Evolutionary conservation across 108 stramenopile species (phyloP), one percentile per base, ranked within the genome.

Genomic region (Cyclotella atomus): DNA sequence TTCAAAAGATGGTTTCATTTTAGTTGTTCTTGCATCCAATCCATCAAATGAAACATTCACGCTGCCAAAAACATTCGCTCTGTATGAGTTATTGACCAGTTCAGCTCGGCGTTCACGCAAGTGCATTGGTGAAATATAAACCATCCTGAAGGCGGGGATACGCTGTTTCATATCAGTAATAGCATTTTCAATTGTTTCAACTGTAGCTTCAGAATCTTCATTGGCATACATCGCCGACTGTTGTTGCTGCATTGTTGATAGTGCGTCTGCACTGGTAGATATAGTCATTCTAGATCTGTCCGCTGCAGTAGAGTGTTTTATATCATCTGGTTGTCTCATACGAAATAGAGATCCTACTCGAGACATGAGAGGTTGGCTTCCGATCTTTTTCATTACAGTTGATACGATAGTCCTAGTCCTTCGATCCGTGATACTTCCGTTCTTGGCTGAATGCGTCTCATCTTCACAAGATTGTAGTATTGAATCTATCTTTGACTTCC

Each of bases 61-160:
- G 15, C 29, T 32, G 0, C 14, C 12, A 3, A 34, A 25, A 2
- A 35, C 16, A 68, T 47, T 46, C 16, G 45, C n/a, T 25, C 54
- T 73, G 38, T 76, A 69, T 20, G 65, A 64, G 3, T 38, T 64
- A 15, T 19, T 65, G 5, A 23, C 28, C 68, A 86, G 47, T 56
- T 89, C 88, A 25, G 15, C 53, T 35, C 33, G 56, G n/a, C 82
- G 69, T 36, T 86, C 84, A 19, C 88, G 56, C 27, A 85, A 70
- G 47, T 94, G 92, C 65, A 81, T 67, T 15, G 90, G 90, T 52
- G 83, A 84, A 10, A 94, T 85, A 63, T 94, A 94, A 0, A 89
- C 69, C 82, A 90, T 87, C 36, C 73, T 69, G 76, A 91, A 94
- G n/a, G 78, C 70, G 0, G 92, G 92, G 16, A 90, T 85, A 2